Percentiles rank a stretch among this genome's conserved stretches.
Evolutionary conservation across 495 filamentous ascomycete species (phyloP).

Genomic region (Trichoderma asperelloides): DNA sequence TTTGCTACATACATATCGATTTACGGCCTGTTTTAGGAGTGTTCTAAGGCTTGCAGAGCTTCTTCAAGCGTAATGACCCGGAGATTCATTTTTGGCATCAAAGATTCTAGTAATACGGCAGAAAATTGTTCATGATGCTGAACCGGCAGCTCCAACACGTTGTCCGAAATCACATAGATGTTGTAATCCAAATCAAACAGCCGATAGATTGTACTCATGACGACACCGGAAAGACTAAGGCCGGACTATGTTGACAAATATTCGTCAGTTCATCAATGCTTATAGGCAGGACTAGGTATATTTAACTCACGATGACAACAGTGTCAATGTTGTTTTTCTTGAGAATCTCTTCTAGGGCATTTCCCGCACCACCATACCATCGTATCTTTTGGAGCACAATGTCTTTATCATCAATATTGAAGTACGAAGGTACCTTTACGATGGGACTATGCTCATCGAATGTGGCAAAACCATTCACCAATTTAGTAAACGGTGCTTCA

Average conservation of each 20-base stretch:
- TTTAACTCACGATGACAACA: constrained; percentile 29
- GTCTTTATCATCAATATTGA: constrained; percentile 26
- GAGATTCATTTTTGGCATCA: background rate
- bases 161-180: constrained; percentile 29
- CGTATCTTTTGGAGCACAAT: constrained; percentile 34
- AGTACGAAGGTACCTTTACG: constrained; percentile 24
- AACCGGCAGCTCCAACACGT: background rate
- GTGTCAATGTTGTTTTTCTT: constrained; percentile 31
- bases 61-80: background rate
- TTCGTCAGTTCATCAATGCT: background rate
- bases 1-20: background rate
- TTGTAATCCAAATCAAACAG: constrained; percentile 38
- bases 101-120: background rate
- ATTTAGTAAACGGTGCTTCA: constrained; percentile 25
- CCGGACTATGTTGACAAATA: constrained; percentile 24
- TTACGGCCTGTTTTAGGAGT: background rate
- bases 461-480: constrained; percentile 18
- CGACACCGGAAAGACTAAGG: constrained; percentile 32
- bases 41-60: background rate
- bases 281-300: background rate
- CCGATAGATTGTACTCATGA: constrained; percentile 35
- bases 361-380: constrained; percentile 34
- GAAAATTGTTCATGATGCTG: background rate
- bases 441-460: constrained; percentile 16
- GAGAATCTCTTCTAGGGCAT: constrained; percentile 35